A percentile compares a stretch with the other conserved stretches of the same genome.
Evolutionary conservation across 2,329 filamentous ascomycete genomes (phyloP).

Genomic region (Scytalidium sp.): DNA sequence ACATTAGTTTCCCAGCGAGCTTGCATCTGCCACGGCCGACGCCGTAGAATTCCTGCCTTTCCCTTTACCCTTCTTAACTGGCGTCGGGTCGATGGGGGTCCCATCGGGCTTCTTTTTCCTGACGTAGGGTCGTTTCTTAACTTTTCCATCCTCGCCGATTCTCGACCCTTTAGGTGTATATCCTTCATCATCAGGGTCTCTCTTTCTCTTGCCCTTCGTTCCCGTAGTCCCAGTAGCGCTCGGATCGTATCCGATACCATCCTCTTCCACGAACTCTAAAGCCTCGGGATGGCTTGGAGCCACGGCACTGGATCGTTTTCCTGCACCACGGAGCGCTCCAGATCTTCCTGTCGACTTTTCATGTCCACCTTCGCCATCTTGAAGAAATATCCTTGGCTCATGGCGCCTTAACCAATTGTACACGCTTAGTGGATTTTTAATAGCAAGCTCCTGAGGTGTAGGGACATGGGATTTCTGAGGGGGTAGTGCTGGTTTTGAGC

Average conservation of each 20-base stretch:
- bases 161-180: slow-evolving; percentile 56
- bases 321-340: slow-evolving; percentile 29
- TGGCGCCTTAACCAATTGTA: slow-evolving; percentile 93
- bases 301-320: slow-evolving; percentile 29
- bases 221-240: slow-evolving; percentile 16
- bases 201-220: slow-evolving; percentile 37
- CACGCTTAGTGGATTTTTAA: slow-evolving; percentile 84
- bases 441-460: slow-evolving; percentile 45
- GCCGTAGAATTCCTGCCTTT: slow-evolving; percentile 44
- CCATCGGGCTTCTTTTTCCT: slow-evolving; percentile 19
- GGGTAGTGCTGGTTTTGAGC: slow-evolving; percentile 24
- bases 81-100: slow-evolving; percentile 26
- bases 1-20: not conserved
- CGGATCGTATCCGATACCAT: slow-evolving; percentile 30
- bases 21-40: not conserved
- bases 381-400: slow-evolving; percentile 79
- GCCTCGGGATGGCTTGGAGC: slow-evolving; percentile 27
- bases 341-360: slow-evolving; percentile 39
- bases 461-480: not conserved
- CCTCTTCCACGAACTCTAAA: slow-evolving; percentile 32
- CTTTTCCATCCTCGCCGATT: slow-evolving; percentile 18
- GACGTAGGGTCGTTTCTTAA: slow-evolving; percentile 20
- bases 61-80: slow-evolving; percentile 49
- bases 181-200: slow-evolving; percentile 52
- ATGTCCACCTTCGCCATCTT: slow-evolving; percentile 41